Base-by-base conservation (phyloP, 805 yeast species). In the Blastobotrys parvus region DNA sequence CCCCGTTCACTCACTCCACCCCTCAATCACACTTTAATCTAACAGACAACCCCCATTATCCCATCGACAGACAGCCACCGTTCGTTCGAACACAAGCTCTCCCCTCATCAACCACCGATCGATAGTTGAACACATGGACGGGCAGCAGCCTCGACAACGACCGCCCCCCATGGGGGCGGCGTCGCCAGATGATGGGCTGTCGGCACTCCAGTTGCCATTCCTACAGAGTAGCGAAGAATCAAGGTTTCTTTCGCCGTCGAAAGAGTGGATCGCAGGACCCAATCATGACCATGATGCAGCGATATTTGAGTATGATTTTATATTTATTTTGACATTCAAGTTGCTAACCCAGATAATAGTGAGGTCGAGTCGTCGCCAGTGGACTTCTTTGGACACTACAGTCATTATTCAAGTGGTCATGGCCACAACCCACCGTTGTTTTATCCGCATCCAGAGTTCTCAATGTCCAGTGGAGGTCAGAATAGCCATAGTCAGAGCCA, bases 381-480 rank as follows among this genome's bases (percentile, higher is more conserved):
- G 18, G 54, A 50, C 33, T 52, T 52, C 38, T 45, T 52, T 27
- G 56, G 56, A 15, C 56, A 52, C 32, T 52, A 52, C 35, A 25
- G 29, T 11, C 11, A 25, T 25, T 25, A 25, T 11, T 11, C 29
- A 25, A 8, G 10, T 7, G 29, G 11, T 8, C 7, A 25, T 25
- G 29, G 29, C 29, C 11, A 7, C 29, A 25, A 7, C 11, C 29
- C 29, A 25, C 7, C 29, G 11, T 11, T 25, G 7, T 8, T 25
- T 8, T 11, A 25, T 25, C 29, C 29, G 7, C 10, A 7, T 25
- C 29, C 29, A 11, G 10, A 25, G 7, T 7, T 25, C 11, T 25
- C 29, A 8, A 7, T 8, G 10, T 8, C 7, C 29, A 25, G 11
- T 11, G 29, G 29, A 25, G 5, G 38, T 10, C 27, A 18, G 5